Evolutionary conservation across 345 rosid species (phyloP).

Genomic region (Bruguiera gymnorhiza): DNA sequence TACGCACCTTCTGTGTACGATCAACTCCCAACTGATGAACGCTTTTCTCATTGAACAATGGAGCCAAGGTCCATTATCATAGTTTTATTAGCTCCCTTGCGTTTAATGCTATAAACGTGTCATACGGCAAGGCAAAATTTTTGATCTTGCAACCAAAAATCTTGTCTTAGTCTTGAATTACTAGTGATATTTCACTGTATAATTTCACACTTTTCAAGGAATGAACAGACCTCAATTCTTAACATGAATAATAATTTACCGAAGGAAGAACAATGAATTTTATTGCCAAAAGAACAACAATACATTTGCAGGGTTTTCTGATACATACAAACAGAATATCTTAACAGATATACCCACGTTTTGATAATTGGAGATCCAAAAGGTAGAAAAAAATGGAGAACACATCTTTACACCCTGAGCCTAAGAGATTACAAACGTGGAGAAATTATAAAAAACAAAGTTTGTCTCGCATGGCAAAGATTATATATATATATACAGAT

Average conservation of each 20-base stretch:
- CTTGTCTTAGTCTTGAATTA: too few species aligned
- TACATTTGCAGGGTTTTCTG: background rate
- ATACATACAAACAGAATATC: slow-evolving; percentile 9
- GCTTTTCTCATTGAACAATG: too few species aligned
- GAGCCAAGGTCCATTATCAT: too few species aligned
- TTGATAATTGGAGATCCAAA: slow-evolving; percentile 3
- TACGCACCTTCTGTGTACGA: too few species aligned
- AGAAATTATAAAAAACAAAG: slow-evolving; percentile 17
- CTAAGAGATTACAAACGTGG: background rate
- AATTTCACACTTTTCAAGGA: too few species aligned
- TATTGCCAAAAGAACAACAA: background rate
- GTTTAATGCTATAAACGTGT: too few species aligned
- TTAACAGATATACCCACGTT: background rate
- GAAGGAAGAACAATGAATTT: background rate
- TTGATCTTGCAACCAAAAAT: too few species aligned
- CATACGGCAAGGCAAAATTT: too few species aligned
- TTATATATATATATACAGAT: too few species aligned
- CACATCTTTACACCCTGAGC: slow-evolving; percentile 9
- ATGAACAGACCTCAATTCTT: background rate
- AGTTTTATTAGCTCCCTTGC: too few species aligned
- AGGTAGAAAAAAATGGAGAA: background rate
- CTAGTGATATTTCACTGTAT: too few species aligned
- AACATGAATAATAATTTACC: background rate
- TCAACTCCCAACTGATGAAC: too few species aligned
- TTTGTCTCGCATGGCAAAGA: background rate